phyloP scores from a whole-genome alignment of 2,329 filamentous ascomycete species.

The Colletotrichum simmondsii region DNA sequence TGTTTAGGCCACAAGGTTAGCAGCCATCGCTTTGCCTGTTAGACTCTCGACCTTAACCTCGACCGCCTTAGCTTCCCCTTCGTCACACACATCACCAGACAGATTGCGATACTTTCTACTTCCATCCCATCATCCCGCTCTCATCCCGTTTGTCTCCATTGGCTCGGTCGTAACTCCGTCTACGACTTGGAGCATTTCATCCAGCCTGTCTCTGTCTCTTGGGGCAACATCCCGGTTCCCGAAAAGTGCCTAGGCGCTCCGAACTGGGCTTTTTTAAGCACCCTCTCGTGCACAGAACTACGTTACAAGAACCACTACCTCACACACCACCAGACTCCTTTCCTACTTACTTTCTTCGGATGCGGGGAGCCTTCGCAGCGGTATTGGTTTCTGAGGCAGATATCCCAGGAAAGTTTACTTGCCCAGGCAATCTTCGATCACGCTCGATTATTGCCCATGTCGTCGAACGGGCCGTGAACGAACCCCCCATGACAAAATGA shows the following conservation, averaged over 20 bases:
- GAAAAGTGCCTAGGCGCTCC: slow-evolving; percentile 18
- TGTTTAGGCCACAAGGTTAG: neutral
- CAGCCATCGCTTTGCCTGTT: neutral
- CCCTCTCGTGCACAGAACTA: neutral
- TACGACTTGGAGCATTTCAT: neutral
- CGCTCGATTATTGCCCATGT: neutral
- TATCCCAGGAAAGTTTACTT: slow-evolving; percentile 8
- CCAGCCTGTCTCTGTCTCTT: neutral
- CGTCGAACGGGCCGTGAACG: neutral
- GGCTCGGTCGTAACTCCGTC: neutral
- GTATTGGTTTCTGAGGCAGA: neutral
- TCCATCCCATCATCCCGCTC: neutral
- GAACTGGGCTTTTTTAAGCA: neutral
- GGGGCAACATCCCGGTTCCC: neutral
- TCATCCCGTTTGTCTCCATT: neutral
- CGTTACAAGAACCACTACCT: neutral
- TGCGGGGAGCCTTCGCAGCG: slow-evolving; percentile 9
- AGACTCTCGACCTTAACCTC: neutral
- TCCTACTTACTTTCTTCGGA: slow-evolving; percentile 7
- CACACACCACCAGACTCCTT: neutral
- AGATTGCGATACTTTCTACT: neutral
- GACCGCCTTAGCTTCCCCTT: neutral
- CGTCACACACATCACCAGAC: neutral
- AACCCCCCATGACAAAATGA: slow-evolving; percentile 6
- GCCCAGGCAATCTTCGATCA: neutral